Conservation (phyloP, 257 asterid genomes). For the Ilex asprella region DNA sequence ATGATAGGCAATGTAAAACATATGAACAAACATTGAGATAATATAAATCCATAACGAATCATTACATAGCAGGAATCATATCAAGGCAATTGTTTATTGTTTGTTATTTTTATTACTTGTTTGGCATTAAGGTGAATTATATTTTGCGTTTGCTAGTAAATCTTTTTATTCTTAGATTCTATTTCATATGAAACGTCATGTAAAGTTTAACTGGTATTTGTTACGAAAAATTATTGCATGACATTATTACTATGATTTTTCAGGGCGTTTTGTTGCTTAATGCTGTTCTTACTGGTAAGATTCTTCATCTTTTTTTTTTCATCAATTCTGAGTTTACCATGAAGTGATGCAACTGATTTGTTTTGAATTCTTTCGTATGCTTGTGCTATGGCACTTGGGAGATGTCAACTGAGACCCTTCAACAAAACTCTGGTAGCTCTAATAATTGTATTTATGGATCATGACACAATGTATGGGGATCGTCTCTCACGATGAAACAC, state of each 20-base stretch:
- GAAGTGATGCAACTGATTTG: too few species aligned
- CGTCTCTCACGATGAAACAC: too few species aligned
- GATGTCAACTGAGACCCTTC: neutral
- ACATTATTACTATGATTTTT: constrained; percentile 17
- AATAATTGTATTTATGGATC: too few species aligned
- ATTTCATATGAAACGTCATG: constrained; percentile 4
- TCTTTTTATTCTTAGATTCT: constrained; percentile 5
- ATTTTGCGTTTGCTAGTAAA: neutral
- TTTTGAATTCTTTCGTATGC: constrained; percentile 3
- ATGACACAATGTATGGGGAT: too few species aligned
- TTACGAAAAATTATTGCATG: constrained; percentile 10
- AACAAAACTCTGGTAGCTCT: too few species aligned
- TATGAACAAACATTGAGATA: too few species aligned
- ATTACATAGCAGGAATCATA: too few species aligned
- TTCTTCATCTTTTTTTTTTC: constrained; percentile 9
- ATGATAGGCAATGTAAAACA: too few species aligned
- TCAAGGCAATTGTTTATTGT: too few species aligned
- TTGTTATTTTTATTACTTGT: too few species aligned
- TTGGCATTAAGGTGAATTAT: too few species aligned
- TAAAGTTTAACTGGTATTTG: neutral
- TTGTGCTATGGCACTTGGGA: neutral
- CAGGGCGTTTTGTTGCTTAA: constrained; percentile 93
- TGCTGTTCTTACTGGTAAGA: constrained; percentile 88
- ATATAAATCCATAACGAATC: too few species aligned
- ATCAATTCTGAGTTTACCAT: neutral